A percentile compares a stretch with the other conserved stretches of the same genome.
phyloP scores from a whole-genome alignment of 2,329 filamentous ascomycete genomes.

The Exophiala phaeomuriformis region DNA sequence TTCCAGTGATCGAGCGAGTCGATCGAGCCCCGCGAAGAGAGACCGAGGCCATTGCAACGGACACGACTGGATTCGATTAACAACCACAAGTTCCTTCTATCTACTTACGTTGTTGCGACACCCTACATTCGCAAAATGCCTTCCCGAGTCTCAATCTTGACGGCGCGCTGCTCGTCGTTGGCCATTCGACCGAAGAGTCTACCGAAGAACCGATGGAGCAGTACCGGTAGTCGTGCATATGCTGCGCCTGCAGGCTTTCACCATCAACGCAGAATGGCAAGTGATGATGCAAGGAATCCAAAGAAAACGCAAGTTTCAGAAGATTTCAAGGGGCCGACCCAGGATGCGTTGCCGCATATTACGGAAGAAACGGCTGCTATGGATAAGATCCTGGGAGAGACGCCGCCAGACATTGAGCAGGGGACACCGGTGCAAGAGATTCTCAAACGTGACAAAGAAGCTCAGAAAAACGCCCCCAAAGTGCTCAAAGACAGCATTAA shows the following conservation, averaged over 20 bases:
- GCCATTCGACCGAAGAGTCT: slow-evolving; percentile 23
- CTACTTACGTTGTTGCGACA: no score
- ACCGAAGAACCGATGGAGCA: slow-evolving; percentile 15
- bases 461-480: slow-evolving; percentile 56
- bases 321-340: slow-evolving; percentile 41
- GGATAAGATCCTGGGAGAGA: slow-evolving; percentile 50
- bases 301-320: slow-evolving; percentile 20
- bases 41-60: no score
- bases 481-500: slow-evolving; percentile 57
- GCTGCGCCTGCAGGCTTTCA: slow-evolving; percentile 6
- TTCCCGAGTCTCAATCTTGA: slow-evolving; percentile 47
- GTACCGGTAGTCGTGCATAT: slow-evolving; percentile 14
- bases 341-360: slow-evolving; percentile 51
- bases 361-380: slow-evolving; percentile 59
- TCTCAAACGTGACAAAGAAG: slow-evolving; percentile 55
- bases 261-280: slow-evolving; percentile 25
- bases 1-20: no score
- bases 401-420: slow-evolving; percentile 56
- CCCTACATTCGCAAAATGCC: slow-evolving; percentile 41
- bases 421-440: slow-evolving; percentile 63
- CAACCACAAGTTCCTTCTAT: no score
- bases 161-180: slow-evolving; percentile 28
- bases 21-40: no score
- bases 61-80: no score
- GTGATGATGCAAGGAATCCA: slow-evolving; percentile 28